Evolutionary conservation across 2,329 filamentous ascomycete species (phyloP).

Genomic region (Elsinoe arachidis): DNA sequence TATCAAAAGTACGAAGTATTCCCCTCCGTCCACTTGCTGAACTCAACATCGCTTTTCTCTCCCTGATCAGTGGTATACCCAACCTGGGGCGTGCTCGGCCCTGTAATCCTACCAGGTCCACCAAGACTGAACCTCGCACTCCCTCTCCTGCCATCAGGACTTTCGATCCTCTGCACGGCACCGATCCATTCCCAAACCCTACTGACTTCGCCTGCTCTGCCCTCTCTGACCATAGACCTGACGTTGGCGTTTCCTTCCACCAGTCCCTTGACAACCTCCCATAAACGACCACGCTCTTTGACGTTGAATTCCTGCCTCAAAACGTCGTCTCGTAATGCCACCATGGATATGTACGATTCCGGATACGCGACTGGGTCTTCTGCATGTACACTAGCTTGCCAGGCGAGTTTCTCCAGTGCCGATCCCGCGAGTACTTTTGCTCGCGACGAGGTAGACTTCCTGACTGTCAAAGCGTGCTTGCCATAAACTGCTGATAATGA

Average conservation of each 20-base stretch:
- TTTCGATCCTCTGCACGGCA: slow-evolving; percentile 35
- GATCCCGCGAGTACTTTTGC: slow-evolving; percentile 76
- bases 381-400: slow-evolving; percentile 72
- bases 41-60: slow-evolving; percentile 17
- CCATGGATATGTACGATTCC: slow-evolving; percentile 76
- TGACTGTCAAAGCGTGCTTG: slow-evolving; percentile 53
- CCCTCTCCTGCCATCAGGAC: slow-evolving; percentile 20
- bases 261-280: slow-evolving; percentile 71
- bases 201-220: slow-evolving; percentile 45
- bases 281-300: slow-evolving; percentile 67
- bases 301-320: slow-evolving; percentile 72
- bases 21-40: slow-evolving; percentile 13
- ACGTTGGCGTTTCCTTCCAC: slow-evolving; percentile 95
- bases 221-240: slow-evolving; percentile 62
- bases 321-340: slow-evolving; percentile 85
- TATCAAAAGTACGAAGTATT: slow-evolving; percentile 11
- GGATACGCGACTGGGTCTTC: slow-evolving; percentile 52
- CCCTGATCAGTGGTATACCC: slow-evolving; percentile 18
- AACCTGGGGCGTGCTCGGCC: slow-evolving; percentile 23
- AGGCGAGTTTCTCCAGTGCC: slow-evolving; percentile 74
- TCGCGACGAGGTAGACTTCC: slow-evolving; percentile 57
- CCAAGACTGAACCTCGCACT: slow-evolving; percentile 25
- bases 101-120: slow-evolving; percentile 17
- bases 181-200: slow-evolving; percentile 64
- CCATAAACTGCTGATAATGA: slow-evolving; percentile 51